Evolutionary conservation across 257 asterid genomes (phyloP).

Genomic region (Nicotiana benthamiana): DNA sequence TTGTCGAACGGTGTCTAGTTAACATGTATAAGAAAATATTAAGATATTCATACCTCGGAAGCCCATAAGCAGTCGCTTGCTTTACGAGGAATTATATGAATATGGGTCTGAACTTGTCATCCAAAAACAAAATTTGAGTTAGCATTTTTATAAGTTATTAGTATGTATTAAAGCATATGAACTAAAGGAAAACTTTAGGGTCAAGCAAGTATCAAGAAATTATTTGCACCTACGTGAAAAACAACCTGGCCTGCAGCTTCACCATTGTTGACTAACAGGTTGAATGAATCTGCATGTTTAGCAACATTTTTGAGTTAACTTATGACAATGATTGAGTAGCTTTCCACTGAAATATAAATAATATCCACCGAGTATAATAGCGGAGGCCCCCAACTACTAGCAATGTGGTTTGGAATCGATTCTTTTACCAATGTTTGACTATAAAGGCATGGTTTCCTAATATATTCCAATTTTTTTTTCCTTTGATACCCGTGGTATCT

Average conservation of each 20-base stretch:
- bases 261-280: slow-evolving; percentile 93
- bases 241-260: slow-evolving; percentile 91
- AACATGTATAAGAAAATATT: not conserved
- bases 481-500: no score
- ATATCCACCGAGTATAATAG: no score
- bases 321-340: no score
- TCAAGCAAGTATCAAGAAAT: not conserved
- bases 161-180: not conserved
- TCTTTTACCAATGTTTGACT: no score
- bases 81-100: slow-evolving; percentile 92
- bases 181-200: not conserved
- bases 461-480: no score
- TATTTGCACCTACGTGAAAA: slow-evolving; percentile 53
- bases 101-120: slow-evolving; percentile 73
- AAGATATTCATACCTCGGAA: slow-evolving; percentile 57
- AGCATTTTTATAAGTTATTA: not conserved
- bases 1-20: not conserved
- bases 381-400: no score
- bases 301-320: not conserved
- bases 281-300: slow-evolving; percentile 70
- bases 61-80: slow-evolving; percentile 85
- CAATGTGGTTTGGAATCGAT: no score
- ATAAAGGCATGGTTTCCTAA: no score
- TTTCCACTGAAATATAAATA: no score
- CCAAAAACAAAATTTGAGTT: slow-evolving; percentile 7